These are phyloP conservation scores for Xylaria sp. DNA, from an alignment of 2,329 filamentous ascomycete species.

Conservation along the genomic window DNA sequence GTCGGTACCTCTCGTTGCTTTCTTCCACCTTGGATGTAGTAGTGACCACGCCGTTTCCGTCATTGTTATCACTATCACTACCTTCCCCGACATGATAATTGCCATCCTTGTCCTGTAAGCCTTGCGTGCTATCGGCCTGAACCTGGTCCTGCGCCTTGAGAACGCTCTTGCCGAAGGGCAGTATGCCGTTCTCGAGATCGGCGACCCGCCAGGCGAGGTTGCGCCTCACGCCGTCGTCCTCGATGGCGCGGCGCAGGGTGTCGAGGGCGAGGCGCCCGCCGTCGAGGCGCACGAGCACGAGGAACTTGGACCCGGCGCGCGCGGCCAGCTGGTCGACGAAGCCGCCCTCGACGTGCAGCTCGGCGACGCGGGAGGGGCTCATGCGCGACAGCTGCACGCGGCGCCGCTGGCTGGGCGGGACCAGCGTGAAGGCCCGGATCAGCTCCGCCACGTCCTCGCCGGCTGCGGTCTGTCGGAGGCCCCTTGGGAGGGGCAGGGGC, in stretches of 20 bases:
- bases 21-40: slow-evolving; percentile 4
- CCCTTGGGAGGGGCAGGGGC: not conserved
- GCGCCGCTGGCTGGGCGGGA: slow-evolving; percentile 47
- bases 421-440: slow-evolving; percentile 49
- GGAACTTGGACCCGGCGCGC: slow-evolving; percentile 40
- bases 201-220: slow-evolving; percentile 54
- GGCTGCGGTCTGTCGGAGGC: slow-evolving; percentile 31
- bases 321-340: slow-evolving; percentile 44
- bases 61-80: not conserved
- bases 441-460: slow-evolving; percentile 40
- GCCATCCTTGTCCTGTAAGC: not conserved
- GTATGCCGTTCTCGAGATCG: slow-evolving; percentile 44
- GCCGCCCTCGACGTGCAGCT: slow-evolving; percentile 40
- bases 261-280: slow-evolving; percentile 51
- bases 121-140: not conserved
- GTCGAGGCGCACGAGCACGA: slow-evolving; percentile 54
- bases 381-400: slow-evolving; percentile 27
- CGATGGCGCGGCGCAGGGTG: slow-evolving; percentile 54
- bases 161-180: slow-evolving; percentile 49
- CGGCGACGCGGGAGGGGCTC: slow-evolving; percentile 16
- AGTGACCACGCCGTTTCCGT: not conserved
- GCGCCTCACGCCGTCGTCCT: slow-evolving; percentile 56
- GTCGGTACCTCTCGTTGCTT: slow-evolving; percentile 25
- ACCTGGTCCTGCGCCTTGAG: slow-evolving; percentile 26
- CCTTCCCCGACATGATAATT: not conserved